Evolutionary conservation across 1,284 basidiomycete species (phyloP).

Genomic region (Somion occarium): DNA sequence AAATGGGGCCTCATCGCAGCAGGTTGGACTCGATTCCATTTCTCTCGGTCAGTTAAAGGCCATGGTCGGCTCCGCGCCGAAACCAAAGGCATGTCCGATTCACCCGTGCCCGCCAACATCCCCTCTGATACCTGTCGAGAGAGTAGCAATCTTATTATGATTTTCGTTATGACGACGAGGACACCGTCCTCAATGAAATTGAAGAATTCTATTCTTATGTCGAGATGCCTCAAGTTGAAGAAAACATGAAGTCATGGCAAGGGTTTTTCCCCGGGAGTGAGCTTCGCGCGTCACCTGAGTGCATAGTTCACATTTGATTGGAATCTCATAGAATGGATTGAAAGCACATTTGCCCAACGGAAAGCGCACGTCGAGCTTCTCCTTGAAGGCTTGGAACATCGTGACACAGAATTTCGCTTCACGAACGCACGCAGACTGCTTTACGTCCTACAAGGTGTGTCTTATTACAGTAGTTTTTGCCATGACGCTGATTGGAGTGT

Average conservation of each 20-base stretch:
- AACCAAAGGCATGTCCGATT: constrained; percentile 60
- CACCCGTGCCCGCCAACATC: constrained; percentile 2
- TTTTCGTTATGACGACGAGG: constrained; percentile 92
- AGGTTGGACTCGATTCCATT: constrained; percentile 61
- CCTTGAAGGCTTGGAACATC: constrained; percentile 82
- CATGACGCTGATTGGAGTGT: constrained; percentile 14
- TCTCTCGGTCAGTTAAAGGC: constrained; percentile 79
- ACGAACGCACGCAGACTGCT: constrained; percentile 83
- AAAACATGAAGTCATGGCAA: constrained; percentile 87
- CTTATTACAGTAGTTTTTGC: constrained; percentile 5
- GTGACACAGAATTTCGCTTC: constrained; percentile 79
- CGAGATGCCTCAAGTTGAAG: constrained; percentile 87
- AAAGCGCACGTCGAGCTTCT: constrained; percentile 74
- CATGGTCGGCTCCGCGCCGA: constrained; percentile 65
- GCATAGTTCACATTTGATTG: no score
- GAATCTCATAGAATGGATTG: constrained; percentile 67
- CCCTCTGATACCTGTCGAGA: constrained; percentile 18
- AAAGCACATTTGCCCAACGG: constrained; percentile 53
- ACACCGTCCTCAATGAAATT: constrained; percentile 92
- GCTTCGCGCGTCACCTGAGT: no score
- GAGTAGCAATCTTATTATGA: constrained; percentile 80
- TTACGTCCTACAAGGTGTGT: constrained; percentile 85
- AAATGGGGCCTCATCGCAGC: constrained; percentile 17
- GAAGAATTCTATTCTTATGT: constrained; percentile 99
- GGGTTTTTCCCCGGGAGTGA: constrained; percentile 74